Evolutionary conservation across 345 rosid species (phyloP), one percentile per base, ranked within the genome.

Genomic region (Anastatica hierochuntica): DNA sequence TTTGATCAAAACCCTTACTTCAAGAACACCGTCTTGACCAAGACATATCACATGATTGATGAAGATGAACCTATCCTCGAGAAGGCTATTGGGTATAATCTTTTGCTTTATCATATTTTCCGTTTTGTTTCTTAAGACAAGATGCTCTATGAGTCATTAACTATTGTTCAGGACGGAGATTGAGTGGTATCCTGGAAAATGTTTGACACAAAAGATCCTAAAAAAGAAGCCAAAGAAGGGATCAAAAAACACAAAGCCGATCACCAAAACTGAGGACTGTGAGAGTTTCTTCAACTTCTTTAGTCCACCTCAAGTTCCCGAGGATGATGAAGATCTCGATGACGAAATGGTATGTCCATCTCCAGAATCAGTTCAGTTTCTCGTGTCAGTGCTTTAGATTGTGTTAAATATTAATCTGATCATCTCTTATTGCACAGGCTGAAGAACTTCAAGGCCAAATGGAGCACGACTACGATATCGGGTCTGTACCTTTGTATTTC

Each of bases 201-300:
- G 87, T 72, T 70, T 94, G 67, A 88, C 99, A 0, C 90, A 88
- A 68, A 94, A 94, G 67, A 62, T 85, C 58, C 83, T 88, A 3
- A 94, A 94, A 72, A 94, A 88, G 82, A 94, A 88, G 77, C 96
- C 94, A 7, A 83, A 83, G 83, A 94, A 88, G 63, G 97, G 92
- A 60, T 79, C 97, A 17, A 88, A 85, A 72, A 88, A 79, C 72
- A 78, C 87, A n/a, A 94, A 88, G 69, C 89, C 87, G 2, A 79
- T 94, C 21, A 85, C 92, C 10, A 88, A 94, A 74, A 80, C 85
- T 17, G 99, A 85, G 57, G 92, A 79, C 9, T 83, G 95, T 69
- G 92, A 83, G 44, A 94, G 99, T 62, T 94, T 94, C 58, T 94
- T 94, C 69, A 94, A 83, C 76, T 94, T 94, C 73, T 88, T 94